Evolutionary conservation across 2,329 filamentous ascomycete genomes (phyloP), one percentile per base, ranked within the genome.

Genomic region (Aureobasidium sp.): DNA sequence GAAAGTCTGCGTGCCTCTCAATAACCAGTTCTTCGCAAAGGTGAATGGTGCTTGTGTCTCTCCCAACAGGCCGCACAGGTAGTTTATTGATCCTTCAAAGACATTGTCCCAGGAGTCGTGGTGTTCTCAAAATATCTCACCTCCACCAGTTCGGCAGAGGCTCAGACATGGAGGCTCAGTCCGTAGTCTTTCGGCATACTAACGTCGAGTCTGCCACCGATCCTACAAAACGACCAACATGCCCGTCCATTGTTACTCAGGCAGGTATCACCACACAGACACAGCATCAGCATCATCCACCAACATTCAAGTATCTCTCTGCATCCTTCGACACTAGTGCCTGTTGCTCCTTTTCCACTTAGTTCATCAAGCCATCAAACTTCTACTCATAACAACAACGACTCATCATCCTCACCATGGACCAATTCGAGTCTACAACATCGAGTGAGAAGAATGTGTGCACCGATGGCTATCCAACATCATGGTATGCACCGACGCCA

Each of bases 41-140:
- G 55, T 58, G 31, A 48, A 48, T 37, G 57, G 44, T 60, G 45
- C 25, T 51, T 49, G 36, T 60, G 57, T 51, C 57, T 42, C 36
- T 22, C 53, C 41, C 53, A 57, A 45, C 53, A 31, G 8, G 57
- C 57, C 45, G 45, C 57, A 60, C 44, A 60, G 55, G 6, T 42
- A 60, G 44, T 34, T 45, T 49, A 49, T 45, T 51, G 57, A 60
- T 60, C 57, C 57, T 60, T 31, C 57, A 51, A 36, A 60, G n/a
- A 49, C 45, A 60, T 51, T 60, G 44, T 36, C 45, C 45, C 42
- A 45, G 57, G 55, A 51, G 17, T 41, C 44, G n/a, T 39, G 25
- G 42, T 49, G 45, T 60, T 49, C 57, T 60, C 57, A 60, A 60
- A 60, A 60, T 60, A 60, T 60, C 57, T 60, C 57, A 60, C 45